Evolutionary conservation across 106 monocot genomes (phyloP), one percentile per base, ranked within the genome.

Genomic region (Dendrobium chrysotoxum): DNA sequence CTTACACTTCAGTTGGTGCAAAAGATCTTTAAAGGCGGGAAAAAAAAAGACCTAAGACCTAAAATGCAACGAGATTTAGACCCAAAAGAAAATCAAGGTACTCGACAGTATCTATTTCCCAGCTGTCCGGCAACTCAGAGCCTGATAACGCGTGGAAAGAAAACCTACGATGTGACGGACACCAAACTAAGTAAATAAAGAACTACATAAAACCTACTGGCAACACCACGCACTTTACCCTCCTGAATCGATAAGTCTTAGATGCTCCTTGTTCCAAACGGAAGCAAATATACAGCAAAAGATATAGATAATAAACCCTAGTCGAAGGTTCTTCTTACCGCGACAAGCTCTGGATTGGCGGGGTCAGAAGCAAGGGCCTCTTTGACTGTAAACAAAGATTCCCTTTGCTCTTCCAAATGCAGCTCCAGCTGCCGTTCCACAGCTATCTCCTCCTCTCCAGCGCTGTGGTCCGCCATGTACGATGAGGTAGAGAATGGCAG

Each of bases 301-400:
- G 1, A 40, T 42, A 42, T 20, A 7, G 40, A 21, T 74, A 41
- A n/a, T 10, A 55, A 67, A 25, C 28, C 42, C 54, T 67, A 45
- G 50, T 10, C 10, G 18, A 21, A 18, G n/a, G n/a, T 1, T 45
- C 2, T 8, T 41, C 21, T 11, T 80, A 94, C 94, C 83, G 79
- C 55, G 42, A 87, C 83, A 50, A 94, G 94, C 54, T 94, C 94
- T 25, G 85, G 46, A 67, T 94, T 92, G 78, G 83, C 80, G 25
- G 92, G 83, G 55, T 94, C 94, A 40, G 85, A 79, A 17, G 81
- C 85, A 44, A 94, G 88, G 82, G 94, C 94, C 79, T 94, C 94
- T 64, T 92, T 77, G 13, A 94, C 82, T 30, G 85, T 82, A 3
- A 83, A 82, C 4, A 94, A 83, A 21, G 94, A 90, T 67, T 92